Evolutionary conservation across 495 filamentous ascomycete genomes (phyloP).

Genomic region (Talaromyces nanjingensis): DNA sequence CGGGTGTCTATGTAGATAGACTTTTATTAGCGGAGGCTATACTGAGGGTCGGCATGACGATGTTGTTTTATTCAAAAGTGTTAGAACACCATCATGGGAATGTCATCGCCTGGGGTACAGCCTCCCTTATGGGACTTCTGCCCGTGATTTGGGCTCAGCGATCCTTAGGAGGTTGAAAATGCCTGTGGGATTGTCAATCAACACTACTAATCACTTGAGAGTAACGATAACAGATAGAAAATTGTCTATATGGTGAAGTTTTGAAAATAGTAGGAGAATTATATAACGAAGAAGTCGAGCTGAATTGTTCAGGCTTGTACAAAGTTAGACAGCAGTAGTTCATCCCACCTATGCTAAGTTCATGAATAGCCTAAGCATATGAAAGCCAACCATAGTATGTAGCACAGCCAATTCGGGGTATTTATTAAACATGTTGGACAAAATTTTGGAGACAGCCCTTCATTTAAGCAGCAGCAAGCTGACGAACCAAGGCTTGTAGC

Average conservation of each 20-base stretch:
- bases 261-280: too few relatives aligned
- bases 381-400: not conserved
- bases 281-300: too few relatives aligned
- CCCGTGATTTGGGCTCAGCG: not conserved
- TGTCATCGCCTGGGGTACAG: not conserved
- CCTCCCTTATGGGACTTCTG: not conserved
- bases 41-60: not conserved
- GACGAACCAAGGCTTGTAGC: not conserved
- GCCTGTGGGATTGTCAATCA: too few relatives aligned
- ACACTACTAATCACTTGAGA: too few relatives aligned
- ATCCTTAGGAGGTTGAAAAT: not conserved
- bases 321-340: not conserved
- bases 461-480: not conserved
- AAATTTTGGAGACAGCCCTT: not conserved
- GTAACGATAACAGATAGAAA: too few relatives aligned
- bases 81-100: not conserved
- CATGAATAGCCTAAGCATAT: not conserved
- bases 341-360: not conserved
- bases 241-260: too few relatives aligned
- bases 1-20: not conserved
- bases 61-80: not conserved
- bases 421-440: not conserved
- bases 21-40: not conserved
- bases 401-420: not conserved
- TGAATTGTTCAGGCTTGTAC: not conserved